Evolutionary conservation across 148 eudicot species (phyloP), one percentile per base, ranked within the genome.

Genomic region (Camellia lanceoleosa): DNA sequence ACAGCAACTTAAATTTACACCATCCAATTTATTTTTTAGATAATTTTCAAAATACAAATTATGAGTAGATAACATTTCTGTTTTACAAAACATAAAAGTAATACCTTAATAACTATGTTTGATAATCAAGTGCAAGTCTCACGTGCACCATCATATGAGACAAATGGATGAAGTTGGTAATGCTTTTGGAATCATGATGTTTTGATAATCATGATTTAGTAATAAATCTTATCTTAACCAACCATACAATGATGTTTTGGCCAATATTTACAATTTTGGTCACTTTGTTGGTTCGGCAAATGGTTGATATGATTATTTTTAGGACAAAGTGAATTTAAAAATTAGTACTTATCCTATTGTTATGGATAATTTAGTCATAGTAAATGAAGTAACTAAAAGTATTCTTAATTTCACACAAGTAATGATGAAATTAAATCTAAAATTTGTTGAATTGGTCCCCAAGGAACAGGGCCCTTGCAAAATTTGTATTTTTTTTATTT

Each of bases 91-190:
- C 38, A 30, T 30, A 30, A 30, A 30, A 30, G 38, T 30, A 30
- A 30, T 30, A 30, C 38, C 4, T 20, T 18, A 9, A 20, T 52
- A 19, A 10, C 3, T 54, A 19, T 55, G 46, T 30, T 55, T 38
- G 4, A 30, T 13, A 16, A 71, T 73, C 7, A 20, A 75, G 75
- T 69, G 69, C 68, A 77, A 46, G 62, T 9, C 68, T 71, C 80
- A 83, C 83, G 83, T 83, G 86, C 80, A 79, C 67, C 47, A 63
- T 56, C 7, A 38, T 67, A 46, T 38, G 61, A 68, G 77, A 61
- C 18, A 61, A 49, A 46, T 18, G 46, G n/a, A 68, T 23, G 13
- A 56, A 70, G 18, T 42, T 69, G 62, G 65, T 71, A 75, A 80
- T 76, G 80, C 73, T 46, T 43, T 23, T 64, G 20, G 7, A 41